These are phyloP conservation scores for Gossypium mustelinum DNA, from an alignment of 345 rosid species.

Conservation along the genomic window DNA sequence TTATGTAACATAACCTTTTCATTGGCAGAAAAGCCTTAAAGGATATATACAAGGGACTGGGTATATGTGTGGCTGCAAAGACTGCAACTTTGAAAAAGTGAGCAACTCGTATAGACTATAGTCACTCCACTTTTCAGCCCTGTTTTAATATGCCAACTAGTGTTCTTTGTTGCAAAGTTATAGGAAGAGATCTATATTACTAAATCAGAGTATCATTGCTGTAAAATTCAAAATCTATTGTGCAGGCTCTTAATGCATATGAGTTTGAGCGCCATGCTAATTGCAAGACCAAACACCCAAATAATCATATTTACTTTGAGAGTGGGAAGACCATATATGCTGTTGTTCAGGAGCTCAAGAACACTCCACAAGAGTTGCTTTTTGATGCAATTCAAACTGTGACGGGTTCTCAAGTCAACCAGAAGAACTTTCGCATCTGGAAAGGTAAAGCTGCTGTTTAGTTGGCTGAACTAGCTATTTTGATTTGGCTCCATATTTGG, in stretches of 20 bases:
- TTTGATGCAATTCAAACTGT: conserved; percentile 49
- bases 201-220: not conserved
- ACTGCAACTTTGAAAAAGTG: conserved; percentile 49
- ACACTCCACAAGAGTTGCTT: conserved; percentile 46
- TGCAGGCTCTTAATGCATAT: conserved; percentile 54
- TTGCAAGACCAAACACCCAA: conserved; percentile 43
- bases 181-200: not conserved
- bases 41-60: conserved; percentile 51
- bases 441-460: conserved; percentile 35
- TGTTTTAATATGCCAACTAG: not conserved
- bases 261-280: conserved; percentile 66
- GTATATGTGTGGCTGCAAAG: conserved; percentile 51
- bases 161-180: not conserved
- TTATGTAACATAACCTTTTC: not conserved
- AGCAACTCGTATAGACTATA: not conserved
- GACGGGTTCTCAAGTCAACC: conserved; percentile 48
- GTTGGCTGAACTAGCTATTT: not conserved
- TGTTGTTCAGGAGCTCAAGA: conserved; percentile 63
- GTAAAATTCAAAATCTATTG: conserved; percentile 1
- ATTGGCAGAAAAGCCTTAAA: conserved; percentile 43
- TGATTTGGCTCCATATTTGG: not conserved
- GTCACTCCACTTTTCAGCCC: not conserved
- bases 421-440: conserved; percentile 52
- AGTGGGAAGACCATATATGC: conserved; percentile 62
- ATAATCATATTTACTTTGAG: conserved; percentile 42